Base-by-base conservation (phyloP, 1,284 basidiomycete species). In the Marasmius sp. region DNA sequence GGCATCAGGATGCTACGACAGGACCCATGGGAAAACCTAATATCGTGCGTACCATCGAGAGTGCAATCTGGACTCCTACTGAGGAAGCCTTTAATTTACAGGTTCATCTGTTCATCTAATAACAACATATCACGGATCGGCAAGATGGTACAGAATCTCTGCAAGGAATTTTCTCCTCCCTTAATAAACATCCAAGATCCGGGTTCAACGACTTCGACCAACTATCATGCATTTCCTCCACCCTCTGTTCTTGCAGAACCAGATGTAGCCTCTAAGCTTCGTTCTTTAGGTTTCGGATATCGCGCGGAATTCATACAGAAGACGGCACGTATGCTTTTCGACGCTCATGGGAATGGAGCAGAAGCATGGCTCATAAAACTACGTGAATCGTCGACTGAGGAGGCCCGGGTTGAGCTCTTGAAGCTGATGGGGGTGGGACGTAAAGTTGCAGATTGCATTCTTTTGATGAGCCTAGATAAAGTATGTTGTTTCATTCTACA, bases 51-150 rank as follows among this genome's bases (percentile, higher is more conserved):
- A 41, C 18, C n/a, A 37, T 60, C 56, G 20, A 20, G 18, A 11
- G 18, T 38, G 16, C 16, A 38, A 38, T 37, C 14, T 14, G 27
- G n/a, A 39, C 45, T 41, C 64, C 61, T 50, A 61, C 61, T 48
- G 36, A 39, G 52, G 37, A 43, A 39, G 36, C 48, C 55, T 55
- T 37, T 27, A 61, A 58, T 50, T 2, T 33, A 3, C 65, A 97
- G 95, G 9, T 99, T 99, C 77, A 98, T 99, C 66, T 99, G 97
- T 71, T 98, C 95, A 16, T 94, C 95, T 1, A 99, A 98, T 71
- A 99, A 99, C 74, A 97, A 99, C 69, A 99, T 98, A 57, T 77
- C 86, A 2, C 89, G 95, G 1, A 98, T 97, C 70, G 92, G 93
- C 5, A 91, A 91, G 62, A 95, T 98, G 88, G 87, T 97, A 41